Conservation (phyloP, 306 rosid species). For the Begonia loranthoides region DNA sequence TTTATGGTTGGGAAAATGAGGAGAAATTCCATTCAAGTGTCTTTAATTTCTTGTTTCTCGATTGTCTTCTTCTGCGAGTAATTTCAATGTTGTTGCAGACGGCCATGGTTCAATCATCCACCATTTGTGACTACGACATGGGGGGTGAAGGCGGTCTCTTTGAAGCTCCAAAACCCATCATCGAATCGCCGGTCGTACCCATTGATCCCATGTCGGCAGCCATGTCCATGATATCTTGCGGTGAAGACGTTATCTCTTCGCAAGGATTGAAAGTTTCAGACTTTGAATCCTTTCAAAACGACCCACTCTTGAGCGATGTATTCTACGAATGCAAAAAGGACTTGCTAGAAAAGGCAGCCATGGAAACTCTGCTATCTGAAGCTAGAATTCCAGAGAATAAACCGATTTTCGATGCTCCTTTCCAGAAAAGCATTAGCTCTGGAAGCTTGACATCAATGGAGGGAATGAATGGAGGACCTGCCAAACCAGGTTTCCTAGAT, state of each 20-base stretch:
- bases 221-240: constrained; percentile 71
- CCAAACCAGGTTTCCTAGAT: constrained; percentile 55
- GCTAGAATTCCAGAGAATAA: constrained; percentile 45
- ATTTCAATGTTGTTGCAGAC: not conserved
- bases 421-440: constrained; percentile 59
- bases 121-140: constrained; percentile 64
- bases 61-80: not conserved
- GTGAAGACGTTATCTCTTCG: constrained; percentile 51
- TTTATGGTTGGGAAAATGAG: not conserved
- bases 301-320: constrained; percentile 74
- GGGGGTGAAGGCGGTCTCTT: constrained; percentile 91
- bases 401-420: constrained; percentile 25
- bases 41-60: not conserved
- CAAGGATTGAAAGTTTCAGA: constrained; percentile 60
- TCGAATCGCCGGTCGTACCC: constrained; percentile 45
- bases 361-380: constrained; percentile 40
- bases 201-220: constrained; percentile 58
- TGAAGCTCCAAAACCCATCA: constrained; percentile 78
- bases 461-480: constrained; percentile 50
- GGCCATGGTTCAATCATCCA: constrained; percentile 23
- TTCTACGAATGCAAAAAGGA: constrained; percentile 70
- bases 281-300: constrained; percentile 58
- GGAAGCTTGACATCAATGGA: constrained; percentile 70
- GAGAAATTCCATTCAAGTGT: not conserved
- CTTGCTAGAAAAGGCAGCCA: constrained; percentile 56